Base-by-base conservation (phyloP, 371 early-diverging fungal genomes). In the Rhizopus arrhizus region DNA sequence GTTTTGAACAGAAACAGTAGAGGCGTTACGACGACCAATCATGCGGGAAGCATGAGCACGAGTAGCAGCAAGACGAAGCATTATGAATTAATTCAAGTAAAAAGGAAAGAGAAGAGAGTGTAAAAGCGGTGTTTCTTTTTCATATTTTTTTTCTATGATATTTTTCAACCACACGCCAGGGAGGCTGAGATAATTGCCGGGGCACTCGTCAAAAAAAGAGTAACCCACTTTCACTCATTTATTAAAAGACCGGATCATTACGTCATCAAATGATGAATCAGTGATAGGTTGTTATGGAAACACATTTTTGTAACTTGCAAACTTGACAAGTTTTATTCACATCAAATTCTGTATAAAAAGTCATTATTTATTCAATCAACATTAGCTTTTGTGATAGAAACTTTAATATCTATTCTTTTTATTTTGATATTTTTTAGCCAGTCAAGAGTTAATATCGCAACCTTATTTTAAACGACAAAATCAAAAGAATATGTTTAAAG, bases 1-100 rank as follows among this genome's bases (percentile, higher is more conserved):
- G 78, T 90, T 88, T 61, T 83, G 70, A 62, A 92, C 78, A 45
- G 88, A 80, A 53, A 88, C 76, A 53, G 85, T 75, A 63, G 80
- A 76, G 50, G 74, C 73, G 48, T 80, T 74, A 52, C 80, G 77
- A 22, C 73, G 80, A 53, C 69, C 69, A 46, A 73, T 56, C 58
- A 68, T 72, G 58, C 75, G 77, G 34, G 64, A 32, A 57, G 70
- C 69, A 49, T 53, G 52, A 42, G 72, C 54, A 64, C 77, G 73
- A 53, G 66, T 42, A 70, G 74, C 73, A 66, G 68, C 66, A 65
- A 62, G 53, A 62, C 78, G 74, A 65, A 77, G 69, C 78, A 77
- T 77, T 49, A 55, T 58, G 58, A 49, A 50, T 40, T 54, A 53
- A 51, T 64, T 56, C 31, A 61, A 46, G 46, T 29, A 45, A 55